These are phyloP conservation scores for Fraxinus americana DNA, from an alignment of 257 asterid species.

Conservation along the genomic window DNA sequence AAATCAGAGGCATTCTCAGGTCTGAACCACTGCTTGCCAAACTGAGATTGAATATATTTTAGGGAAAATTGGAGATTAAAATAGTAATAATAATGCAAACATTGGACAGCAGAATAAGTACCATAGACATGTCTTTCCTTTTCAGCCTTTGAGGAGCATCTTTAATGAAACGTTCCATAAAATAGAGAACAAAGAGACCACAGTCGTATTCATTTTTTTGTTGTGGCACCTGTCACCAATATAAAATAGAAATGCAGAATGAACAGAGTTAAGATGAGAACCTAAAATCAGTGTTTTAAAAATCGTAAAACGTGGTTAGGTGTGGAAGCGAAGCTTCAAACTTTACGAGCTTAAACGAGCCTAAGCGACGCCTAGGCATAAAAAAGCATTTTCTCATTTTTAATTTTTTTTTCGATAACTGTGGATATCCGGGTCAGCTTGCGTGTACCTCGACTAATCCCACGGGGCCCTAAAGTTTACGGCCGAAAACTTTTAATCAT, in stretches of 20 bases:
- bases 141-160: constrained; percentile 69
- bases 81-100: neutral
- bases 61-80: constrained; percentile 10
- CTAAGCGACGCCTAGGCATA: too few relatives aligned
- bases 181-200: constrained; percentile 88
- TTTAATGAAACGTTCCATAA: constrained; percentile 76
- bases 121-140: constrained; percentile 57
- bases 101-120: constrained; percentile 33
- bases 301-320: too few relatives aligned
- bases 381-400: too few relatives aligned
- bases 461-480: too few relatives aligned
- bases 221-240: constrained; percentile 75
- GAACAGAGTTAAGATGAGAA: constrained; percentile 20
- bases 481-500: too few relatives aligned
- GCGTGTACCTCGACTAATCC: too few relatives aligned
- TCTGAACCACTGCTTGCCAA: constrained; percentile 80
- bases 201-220: constrained; percentile 86
- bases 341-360: too few relatives aligned
- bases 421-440: too few relatives aligned
- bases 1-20: constrained; percentile 77
- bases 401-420: too few relatives aligned
- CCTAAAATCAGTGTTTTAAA: neutral
- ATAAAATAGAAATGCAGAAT: constrained; percentile 5
- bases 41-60: constrained; percentile 44
- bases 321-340: too few relatives aligned